Evolutionary conservation across 176 grass and related monocot species (phyloP).

Genomic region (Aegilops speltoides): DNA sequence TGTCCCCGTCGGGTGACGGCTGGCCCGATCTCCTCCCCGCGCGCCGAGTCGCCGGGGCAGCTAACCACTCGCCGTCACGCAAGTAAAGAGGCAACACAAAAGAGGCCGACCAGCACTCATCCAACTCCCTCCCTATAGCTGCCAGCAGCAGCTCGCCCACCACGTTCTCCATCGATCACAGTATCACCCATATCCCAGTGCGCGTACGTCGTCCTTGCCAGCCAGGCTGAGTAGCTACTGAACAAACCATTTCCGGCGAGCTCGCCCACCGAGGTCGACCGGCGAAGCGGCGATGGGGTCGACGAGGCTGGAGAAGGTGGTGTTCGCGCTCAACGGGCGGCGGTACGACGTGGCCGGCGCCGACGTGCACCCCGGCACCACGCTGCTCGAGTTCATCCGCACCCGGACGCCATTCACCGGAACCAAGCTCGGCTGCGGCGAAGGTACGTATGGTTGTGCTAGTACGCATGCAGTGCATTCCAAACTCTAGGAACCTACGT

Average conservation of each 20-base stretch:
- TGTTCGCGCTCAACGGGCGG: conserved; percentile 69
- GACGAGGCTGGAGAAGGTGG: conserved; percentile 13
- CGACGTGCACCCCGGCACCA: conserved; percentile 47
- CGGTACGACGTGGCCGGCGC: conserved; percentile 42
- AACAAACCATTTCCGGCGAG: not conserved
- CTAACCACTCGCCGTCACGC: too few relatives aligned
- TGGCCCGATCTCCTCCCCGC: too few relatives aligned
- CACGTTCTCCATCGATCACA: not conserved
- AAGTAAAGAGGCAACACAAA: too few relatives aligned
- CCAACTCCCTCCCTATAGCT: too few relatives aligned
- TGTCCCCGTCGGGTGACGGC: too few relatives aligned
- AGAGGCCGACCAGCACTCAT: too few relatives aligned
- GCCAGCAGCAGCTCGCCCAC: not conserved
- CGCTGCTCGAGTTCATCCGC: conserved; percentile 78
- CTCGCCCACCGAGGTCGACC: not conserved
- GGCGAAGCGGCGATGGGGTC: not conserved
- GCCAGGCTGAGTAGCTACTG: too few relatives aligned
- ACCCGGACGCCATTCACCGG: conserved; percentile 64
- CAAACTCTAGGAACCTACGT: too few relatives aligned
- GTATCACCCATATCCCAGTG: not conserved
- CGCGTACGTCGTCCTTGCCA: too few relatives aligned
- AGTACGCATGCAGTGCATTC: too few relatives aligned
- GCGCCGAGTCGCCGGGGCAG: too few relatives aligned
- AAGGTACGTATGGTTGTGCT: conserved; percentile 37
- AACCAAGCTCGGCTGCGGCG: conserved; percentile 71